A percentile compares a stretch with the other conserved stretches of the same genome.
These are phyloP conservation scores for Citrullus amarus DNA, from an alignment of 306 rosid genomes.

Conservation along the genomic window DNA sequence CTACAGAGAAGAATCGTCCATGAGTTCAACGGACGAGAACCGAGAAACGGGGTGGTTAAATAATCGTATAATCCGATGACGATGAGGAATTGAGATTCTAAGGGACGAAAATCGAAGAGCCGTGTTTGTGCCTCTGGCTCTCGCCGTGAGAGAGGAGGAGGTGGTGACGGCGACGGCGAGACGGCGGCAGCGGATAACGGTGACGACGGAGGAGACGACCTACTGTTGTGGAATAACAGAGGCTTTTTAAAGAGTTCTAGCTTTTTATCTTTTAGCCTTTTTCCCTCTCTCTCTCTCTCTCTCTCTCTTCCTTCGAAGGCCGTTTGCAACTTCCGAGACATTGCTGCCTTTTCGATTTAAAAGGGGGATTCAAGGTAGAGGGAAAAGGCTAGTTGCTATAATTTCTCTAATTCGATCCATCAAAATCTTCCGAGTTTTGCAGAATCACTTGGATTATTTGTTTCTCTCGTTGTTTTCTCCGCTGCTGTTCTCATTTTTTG, in stretches of 20 bases:
- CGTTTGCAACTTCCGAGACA: conserved; percentile 2
- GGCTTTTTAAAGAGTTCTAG: background rate
- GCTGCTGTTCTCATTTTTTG: background rate
- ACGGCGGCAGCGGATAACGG: background rate
- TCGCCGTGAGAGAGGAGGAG: conserved; percentile 4
- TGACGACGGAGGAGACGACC: background rate
- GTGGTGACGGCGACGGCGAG: background rate
- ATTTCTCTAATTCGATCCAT: conserved; percentile 2
- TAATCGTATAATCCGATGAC: background rate
- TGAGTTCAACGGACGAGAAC: background rate
- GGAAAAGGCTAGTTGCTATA: background rate
- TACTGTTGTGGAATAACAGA: background rate
- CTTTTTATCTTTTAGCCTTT: background rate
- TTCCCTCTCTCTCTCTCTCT: background rate
- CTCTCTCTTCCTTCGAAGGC: background rate
- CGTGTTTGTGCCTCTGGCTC: background rate
- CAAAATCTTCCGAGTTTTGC: background rate
- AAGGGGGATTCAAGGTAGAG: background rate
- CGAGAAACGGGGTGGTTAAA: background rate
- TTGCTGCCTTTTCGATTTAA: background rate
- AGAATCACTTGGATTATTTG: background rate
- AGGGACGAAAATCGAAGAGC: background rate
- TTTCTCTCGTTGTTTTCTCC: background rate
- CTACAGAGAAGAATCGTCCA: background rate
- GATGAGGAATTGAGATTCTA: conserved; percentile 12